Conservation (phyloP, 2,329 filamentous ascomycete genomes). For the Hypoxylon sp. region DNA sequence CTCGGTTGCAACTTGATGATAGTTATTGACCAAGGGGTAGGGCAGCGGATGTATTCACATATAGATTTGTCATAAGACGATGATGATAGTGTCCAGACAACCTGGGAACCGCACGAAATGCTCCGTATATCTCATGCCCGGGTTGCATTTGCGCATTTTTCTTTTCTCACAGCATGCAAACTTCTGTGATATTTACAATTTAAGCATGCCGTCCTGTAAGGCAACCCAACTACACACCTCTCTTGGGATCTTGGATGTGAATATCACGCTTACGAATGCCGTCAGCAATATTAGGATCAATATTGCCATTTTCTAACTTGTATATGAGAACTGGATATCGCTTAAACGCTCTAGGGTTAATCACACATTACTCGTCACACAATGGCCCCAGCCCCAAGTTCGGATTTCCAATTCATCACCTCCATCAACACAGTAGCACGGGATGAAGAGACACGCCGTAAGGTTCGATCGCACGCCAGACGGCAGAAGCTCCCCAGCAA, state of each 20-base stretch:
- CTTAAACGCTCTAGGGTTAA: conserved; percentile 4
- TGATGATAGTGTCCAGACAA: conserved; percentile 26
- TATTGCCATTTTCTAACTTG: conserved; percentile 17
- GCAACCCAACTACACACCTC: conserved; percentile 9
- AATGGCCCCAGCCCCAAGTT: conserved; percentile 34
- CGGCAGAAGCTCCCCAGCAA: conserved; percentile 54
- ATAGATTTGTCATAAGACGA: conserved; percentile 35
- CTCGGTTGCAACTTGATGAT: conserved; percentile 40
- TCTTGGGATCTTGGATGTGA: conserved; percentile 12
- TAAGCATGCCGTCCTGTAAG: conserved; percentile 24
- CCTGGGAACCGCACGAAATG: conserved; percentile 25
- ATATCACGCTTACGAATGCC: conserved; percentile 26
- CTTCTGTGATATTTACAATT: conserved; percentile 18
- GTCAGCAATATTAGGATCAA: conserved; percentile 33
- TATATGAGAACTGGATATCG: conserved; percentile 15
- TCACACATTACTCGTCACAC: conserved; percentile 13
- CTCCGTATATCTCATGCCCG: conserved; percentile 21
- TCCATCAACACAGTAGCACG: conserved; percentile 56
- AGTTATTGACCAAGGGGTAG: conserved; percentile 33
- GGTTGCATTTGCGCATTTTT: conserved; percentile 12
- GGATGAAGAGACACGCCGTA: conserved; percentile 56
- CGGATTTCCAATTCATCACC: conserved; percentile 55
- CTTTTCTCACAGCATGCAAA: conserved; percentile 21
- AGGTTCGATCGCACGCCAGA: conserved; percentile 54
- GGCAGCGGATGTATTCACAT: conserved; percentile 30